Evolutionary conservation across 768 basidiomycete genomes (phyloP).

Genomic region (Phanerochaete sordida): DNA sequence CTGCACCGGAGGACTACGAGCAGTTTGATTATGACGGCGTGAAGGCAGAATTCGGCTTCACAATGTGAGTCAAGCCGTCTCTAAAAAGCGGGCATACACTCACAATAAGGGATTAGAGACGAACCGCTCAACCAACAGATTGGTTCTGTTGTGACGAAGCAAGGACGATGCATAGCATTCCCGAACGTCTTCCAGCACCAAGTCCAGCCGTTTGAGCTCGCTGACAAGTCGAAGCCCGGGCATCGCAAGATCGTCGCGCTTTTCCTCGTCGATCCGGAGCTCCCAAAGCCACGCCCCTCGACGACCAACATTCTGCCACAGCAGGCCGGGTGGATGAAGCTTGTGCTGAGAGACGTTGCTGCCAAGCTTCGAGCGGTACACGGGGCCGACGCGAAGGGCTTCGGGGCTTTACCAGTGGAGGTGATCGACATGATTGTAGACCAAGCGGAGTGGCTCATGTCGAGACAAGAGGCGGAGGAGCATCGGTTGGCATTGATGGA

Average conservation of each 20-base stretch:
- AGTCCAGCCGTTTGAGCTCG: conserved; percentile 32
- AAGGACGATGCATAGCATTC: conserved; percentile 30
- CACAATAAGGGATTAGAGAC: not conserved
- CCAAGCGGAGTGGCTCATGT: conserved; percentile 2
- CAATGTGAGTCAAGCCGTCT: not conserved
- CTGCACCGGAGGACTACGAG: conserved; percentile 9
- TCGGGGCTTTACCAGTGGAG: conserved; percentile 16
- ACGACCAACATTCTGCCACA: conserved; percentile 31
- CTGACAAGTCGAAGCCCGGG: conserved; percentile 30
- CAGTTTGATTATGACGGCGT: conserved; percentile 14
- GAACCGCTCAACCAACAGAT: conserved; percentile 17
- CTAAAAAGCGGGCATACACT: not conserved
- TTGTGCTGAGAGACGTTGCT: conserved; percentile 13
- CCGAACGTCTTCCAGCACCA: conserved; percentile 36
- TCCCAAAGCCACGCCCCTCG: conserved; percentile 20
- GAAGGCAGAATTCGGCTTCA: not conserved
- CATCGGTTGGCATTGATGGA: conserved; percentile 18
- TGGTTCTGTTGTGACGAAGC: conserved; percentile 25
- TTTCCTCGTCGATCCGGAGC: conserved; percentile 35
- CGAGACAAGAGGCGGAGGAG: conserved; percentile 8
- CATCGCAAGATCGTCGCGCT: conserved; percentile 36
- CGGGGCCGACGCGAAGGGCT: not conserved
- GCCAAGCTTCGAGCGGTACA: not conserved
- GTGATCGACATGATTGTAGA: conserved; percentile 14
- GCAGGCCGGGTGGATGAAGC: conserved; percentile 26